These are phyloP conservation scores for Fusarium piperis DNA, from an alignment of 2,329 filamentous ascomycete species.

Conservation along the genomic window DNA sequence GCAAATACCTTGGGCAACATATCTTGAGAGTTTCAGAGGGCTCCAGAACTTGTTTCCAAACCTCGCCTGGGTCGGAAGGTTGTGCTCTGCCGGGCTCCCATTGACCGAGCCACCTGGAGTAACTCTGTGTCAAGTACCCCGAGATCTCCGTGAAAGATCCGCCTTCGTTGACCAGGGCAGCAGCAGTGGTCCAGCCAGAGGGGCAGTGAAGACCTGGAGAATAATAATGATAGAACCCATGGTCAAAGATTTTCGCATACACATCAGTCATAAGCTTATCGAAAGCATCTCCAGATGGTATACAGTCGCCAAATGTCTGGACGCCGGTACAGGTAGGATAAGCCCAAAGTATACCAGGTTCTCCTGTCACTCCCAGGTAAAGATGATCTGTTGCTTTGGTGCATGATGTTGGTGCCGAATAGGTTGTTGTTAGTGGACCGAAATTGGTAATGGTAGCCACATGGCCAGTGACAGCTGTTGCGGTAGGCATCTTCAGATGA, in stretches of 20 bases:
- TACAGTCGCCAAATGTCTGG: constrained; percentile 23
- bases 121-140: constrained; percentile 12
- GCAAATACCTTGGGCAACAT: constrained; percentile 36
- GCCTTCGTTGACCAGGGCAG: constrained; percentile 10
- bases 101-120: not conserved
- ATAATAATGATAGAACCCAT: constrained; percentile 30
- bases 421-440: constrained; percentile 42
- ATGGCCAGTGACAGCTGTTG: constrained; percentile 21
- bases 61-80: not conserved
- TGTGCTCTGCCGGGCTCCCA: not conserved
- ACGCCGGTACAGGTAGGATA: constrained; percentile 11
- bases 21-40: constrained; percentile 30
- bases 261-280: constrained; percentile 7
- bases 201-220: constrained; percentile 39
- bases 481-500: constrained; percentile 33
- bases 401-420: constrained; percentile 37
- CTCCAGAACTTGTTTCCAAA: constrained; percentile 9
- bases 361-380: not conserved
- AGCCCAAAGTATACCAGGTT: not conserved
- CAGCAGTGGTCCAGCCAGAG: constrained; percentile 36
- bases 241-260: not conserved
- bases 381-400: constrained; percentile 5
- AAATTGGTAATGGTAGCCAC: constrained; percentile 34
- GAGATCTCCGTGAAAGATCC: not conserved
- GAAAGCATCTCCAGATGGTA: constrained; percentile 26